Conservation (phyloP, 176 grass and related monocot species). For the Canna indica region DNA sequence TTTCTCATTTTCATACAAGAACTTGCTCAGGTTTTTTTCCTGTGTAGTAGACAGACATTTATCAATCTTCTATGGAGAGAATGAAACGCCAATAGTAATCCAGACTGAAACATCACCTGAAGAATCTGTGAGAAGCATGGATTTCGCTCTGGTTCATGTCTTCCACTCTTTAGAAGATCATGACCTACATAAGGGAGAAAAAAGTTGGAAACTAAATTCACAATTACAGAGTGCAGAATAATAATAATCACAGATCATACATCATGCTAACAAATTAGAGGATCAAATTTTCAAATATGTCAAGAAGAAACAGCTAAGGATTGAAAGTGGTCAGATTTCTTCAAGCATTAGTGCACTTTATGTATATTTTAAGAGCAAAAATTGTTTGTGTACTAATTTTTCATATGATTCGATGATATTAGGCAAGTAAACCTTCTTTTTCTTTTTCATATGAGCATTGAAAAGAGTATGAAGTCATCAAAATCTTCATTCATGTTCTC, state of each 20-base stretch:
- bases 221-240: background rate
- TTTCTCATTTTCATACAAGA: constrained; percentile 62
- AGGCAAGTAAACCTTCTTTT: no score
- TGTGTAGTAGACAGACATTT: constrained; percentile 25
- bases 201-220: background rate
- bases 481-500: no score
- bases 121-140: constrained; percentile 43
- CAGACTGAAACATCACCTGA: constrained; percentile 52
- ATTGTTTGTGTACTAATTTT: no score
- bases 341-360: no score
- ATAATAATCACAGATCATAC: no score
- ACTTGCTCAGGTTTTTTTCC: constrained; percentile 91
- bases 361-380: no score
- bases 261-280: background rate
- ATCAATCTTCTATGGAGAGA: background rate
- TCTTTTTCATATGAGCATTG: no score
- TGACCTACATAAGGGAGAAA: constrained; percentile 25
- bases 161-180: constrained; percentile 31
- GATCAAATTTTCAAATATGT: background rate
- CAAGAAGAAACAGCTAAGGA: background rate
- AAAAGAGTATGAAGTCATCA: no score
- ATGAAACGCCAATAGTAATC: no score
- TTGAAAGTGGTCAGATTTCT: background rate
- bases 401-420: no score
- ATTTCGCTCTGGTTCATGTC: constrained; percentile 27